Evolutionary conservation across 192 early-diverging fungal genomes (phyloP).

Genomic region (Mycoemilia scoparia): DNA sequence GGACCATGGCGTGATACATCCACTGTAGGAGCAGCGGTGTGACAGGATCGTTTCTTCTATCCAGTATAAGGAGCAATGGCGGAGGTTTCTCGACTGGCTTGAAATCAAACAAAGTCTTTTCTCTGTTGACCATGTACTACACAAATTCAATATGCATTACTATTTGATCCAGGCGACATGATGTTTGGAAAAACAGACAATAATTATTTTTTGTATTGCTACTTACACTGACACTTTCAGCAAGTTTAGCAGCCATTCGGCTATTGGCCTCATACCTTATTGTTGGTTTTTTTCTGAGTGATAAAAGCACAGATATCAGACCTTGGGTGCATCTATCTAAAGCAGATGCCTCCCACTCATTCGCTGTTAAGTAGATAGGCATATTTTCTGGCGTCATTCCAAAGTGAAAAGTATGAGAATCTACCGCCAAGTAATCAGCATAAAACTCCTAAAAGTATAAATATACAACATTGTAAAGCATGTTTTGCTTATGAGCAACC

Average conservation of each 20-base stretch:
- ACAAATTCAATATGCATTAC: too few relatives aligned
- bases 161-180: too few relatives aligned
- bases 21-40: conserved; percentile 89
- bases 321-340: conserved; percentile 67
- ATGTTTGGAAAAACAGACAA: not conserved
- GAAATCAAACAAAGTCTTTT: conserved; percentile 16
- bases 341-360: conserved; percentile 61
- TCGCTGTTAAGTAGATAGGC: conserved; percentile 54
- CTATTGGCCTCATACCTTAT: conserved; percentile 80
- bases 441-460: conserved; percentile 85
- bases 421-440: conserved; percentile 76
- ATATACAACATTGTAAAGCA: conserved; percentile 2
- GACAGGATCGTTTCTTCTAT: conserved; percentile 89
- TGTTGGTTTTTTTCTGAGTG: conserved; percentile 78
- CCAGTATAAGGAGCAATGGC: conserved; percentile 76
- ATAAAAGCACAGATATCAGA: conserved; percentile 51
- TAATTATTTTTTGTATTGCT: too few relatives aligned
- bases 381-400: conserved; percentile 37
- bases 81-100: conserved; percentile 50
- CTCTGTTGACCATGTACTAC: conserved; percentile 23
- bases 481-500: not conserved
- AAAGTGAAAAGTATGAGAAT: conserved; percentile 66
- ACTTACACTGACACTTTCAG: conserved; percentile 54
- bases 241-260: conserved; percentile 63
- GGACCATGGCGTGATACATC: conserved; percentile 98